Conservation (phyloP, 331 rosid species). For the Acacia pycnantha region DNA sequence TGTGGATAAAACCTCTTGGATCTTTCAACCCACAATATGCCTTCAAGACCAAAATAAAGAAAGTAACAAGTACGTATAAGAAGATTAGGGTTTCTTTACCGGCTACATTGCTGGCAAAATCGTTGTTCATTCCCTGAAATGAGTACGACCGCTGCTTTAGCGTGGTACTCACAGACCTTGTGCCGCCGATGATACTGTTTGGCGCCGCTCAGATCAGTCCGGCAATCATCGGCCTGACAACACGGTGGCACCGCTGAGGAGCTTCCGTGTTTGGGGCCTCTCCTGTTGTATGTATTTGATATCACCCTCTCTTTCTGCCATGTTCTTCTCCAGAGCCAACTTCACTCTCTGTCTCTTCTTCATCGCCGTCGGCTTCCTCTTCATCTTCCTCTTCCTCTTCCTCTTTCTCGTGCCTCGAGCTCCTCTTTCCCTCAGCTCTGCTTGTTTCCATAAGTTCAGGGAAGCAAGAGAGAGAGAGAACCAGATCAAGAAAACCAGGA, state of each 20-base stretch:
- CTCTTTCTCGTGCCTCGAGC: slow-evolving; percentile 40
- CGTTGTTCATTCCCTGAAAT: slow-evolving; percentile 58
- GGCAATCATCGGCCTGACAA: slow-evolving; percentile 78
- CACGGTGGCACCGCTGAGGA: slow-evolving; percentile 46
- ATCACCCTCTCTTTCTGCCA: slow-evolving; percentile 43
- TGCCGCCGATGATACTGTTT: slow-evolving; percentile 76
- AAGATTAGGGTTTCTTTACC: slow-evolving; percentile 72
- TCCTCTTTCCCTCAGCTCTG: slow-evolving; percentile 65
- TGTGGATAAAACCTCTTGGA: neutral
- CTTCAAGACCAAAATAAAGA: neutral
- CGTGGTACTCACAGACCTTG: slow-evolving; percentile 80
- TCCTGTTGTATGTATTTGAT: slow-evolving; percentile 36
- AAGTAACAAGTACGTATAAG: neutral
- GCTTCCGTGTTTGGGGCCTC: slow-evolving; percentile 50
- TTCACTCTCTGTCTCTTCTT: slow-evolving; percentile 1
- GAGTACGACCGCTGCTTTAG: slow-evolving; percentile 56
- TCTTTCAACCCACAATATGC: neutral
- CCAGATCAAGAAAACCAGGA: slow-evolving; percentile 21
- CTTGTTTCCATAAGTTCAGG: slow-evolving; percentile 51
- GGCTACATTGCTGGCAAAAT: slow-evolving; percentile 98
- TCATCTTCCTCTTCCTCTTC: slow-evolving; percentile 45
- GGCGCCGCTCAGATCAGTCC: slow-evolving; percentile 57
- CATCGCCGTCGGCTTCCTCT: slow-evolving; percentile 27
- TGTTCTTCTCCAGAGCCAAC: slow-evolving; percentile 45
- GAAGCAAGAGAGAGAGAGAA: slow-evolving; percentile 28